These are phyloP conservation scores for Eucalyptus lansdowneana DNA, from an alignment of 345 rosid genomes.

Conservation along the genomic window DNA sequence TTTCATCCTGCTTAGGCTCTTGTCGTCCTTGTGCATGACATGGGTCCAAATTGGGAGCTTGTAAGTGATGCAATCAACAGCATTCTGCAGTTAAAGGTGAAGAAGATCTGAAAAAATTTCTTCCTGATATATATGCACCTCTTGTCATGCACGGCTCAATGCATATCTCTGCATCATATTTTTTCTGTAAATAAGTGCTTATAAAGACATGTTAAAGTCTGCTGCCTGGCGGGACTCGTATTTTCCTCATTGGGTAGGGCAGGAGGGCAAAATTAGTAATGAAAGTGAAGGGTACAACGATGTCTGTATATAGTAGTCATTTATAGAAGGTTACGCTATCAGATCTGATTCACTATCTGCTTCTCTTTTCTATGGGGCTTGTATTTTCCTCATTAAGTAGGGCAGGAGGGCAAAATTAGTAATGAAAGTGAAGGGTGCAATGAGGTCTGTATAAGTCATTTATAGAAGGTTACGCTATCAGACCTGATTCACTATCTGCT, in stretches of 20 bases:
- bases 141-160: not conserved
- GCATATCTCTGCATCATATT: not conserved
- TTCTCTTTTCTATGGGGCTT: not conserved
- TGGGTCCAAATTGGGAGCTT: slow-evolving; percentile 99
- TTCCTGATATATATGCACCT: not conserved
- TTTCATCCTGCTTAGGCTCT: slow-evolving; percentile 51
- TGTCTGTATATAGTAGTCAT: not conserved
- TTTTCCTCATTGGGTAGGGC: not conserved
- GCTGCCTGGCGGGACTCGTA: not conserved
- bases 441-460: not conserved
- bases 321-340: not conserved
- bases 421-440: not conserved
- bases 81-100: slow-evolving; percentile 85
- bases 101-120: not conserved
- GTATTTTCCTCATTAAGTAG: not conserved
- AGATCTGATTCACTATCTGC: not conserved
- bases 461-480: not conserved
- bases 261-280: not conserved
- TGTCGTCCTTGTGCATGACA: slow-evolving; percentile 95
- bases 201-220: not conserved
- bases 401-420: not conserved
- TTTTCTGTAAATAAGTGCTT: not conserved
- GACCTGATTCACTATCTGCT: not conserved
- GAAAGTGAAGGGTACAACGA: not conserved
- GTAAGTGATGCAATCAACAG: slow-evolving; percentile 92